These are phyloP conservation scores for Alternaria brassicicola DNA, from an alignment of 2,329 filamentous ascomycete species.

Conservation along the genomic window DNA sequence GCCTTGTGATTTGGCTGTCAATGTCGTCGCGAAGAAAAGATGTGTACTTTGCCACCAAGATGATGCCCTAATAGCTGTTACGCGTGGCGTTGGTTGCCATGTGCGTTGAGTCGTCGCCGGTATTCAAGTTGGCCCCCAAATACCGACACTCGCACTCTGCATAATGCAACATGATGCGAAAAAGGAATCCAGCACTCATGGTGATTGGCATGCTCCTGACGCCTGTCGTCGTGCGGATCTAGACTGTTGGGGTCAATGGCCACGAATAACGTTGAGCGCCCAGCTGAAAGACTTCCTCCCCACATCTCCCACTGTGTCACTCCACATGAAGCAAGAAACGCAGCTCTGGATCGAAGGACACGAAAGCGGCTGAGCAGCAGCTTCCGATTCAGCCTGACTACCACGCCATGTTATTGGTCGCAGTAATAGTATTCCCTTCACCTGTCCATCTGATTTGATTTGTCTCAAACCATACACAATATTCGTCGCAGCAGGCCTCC, in stretches of 20 bases:
- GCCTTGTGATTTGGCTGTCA: neutral
- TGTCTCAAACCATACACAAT: slow-evolving; percentile 4
- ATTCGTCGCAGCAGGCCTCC: slow-evolving; percentile 12
- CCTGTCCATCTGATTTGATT: slow-evolving; percentile 4
- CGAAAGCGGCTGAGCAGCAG: slow-evolving; percentile 25
- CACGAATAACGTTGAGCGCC: slow-evolving; percentile 15
- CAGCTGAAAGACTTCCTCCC: slow-evolving; percentile 22
- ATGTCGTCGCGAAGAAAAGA: neutral
- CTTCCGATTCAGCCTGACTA: slow-evolving; percentile 14
- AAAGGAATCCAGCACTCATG: slow-evolving; percentile 4
- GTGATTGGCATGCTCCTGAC: slow-evolving; percentile 2
- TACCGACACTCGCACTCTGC: slow-evolving; percentile 14
- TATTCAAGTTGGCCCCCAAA: slow-evolving; percentile 6
- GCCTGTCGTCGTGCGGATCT: slow-evolving; percentile 13
- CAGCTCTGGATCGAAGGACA: slow-evolving; percentile 8
- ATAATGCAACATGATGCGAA: slow-evolving; percentile 21
- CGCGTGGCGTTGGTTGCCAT: slow-evolving; percentile 7
- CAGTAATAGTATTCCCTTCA: neutral
- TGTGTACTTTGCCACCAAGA: neutral
- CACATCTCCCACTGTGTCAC: slow-evolving; percentile 26
- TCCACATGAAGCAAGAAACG: slow-evolving; percentile 21
- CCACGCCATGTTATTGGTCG: slow-evolving; percentile 11
- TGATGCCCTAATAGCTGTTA: neutral
- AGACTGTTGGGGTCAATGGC: slow-evolving; percentile 16
- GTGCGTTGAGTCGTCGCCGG: slow-evolving; percentile 13